Base-by-base conservation (phyloP, 2,329 filamentous ascomycete species). In the Huntiella bhutanensis region DNA sequence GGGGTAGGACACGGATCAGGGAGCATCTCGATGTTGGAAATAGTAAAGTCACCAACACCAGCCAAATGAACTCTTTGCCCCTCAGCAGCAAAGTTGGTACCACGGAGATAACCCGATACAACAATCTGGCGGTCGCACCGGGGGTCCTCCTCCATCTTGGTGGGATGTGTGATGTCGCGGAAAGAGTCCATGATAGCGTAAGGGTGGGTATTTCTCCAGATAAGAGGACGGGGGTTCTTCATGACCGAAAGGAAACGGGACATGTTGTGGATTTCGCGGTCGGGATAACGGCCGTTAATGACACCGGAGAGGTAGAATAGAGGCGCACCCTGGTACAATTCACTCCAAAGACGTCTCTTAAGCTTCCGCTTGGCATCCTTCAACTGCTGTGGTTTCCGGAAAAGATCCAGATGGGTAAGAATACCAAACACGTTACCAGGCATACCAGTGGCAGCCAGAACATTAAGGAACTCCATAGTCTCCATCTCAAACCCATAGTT, bases 401-500 rank as follows among this genome's bases (percentile, higher is more conserved):
- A 98, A 11, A 98, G 68, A 59, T 98, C 91, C 51, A 98, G 69
- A 67, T 98, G 92, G 12, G 91, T 96, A 39, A 98, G 71, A 48
- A 98, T 87, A 45, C 91, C 91, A 59, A 98, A 96, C 34, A 98
- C 87, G 56, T 98, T 98, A 53, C 91, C 88, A 0, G 92, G 91
- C 88, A 98, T 96, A 61, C 91, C 91, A 28, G 83, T 93, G 2
- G 85, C 77, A n/a, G 83, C 81, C 43, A 98, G 68, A 13, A 95
- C 79, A 55, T 95, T 96, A 57, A 98, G 67, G 51, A 98, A 98
- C 63, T 98, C 91, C 91, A 98, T 98, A 0, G 91, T 98, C 70
- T 98, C 91, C 91, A 98, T 98, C 64, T 98, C 91, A 58, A 98
- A 98, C 11, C 91, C 92, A 57, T 82, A 98, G 64, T 96, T 96